Conservation (phyloP, 169 alveolate genomes). For the Cystoisospora suis region DNA sequence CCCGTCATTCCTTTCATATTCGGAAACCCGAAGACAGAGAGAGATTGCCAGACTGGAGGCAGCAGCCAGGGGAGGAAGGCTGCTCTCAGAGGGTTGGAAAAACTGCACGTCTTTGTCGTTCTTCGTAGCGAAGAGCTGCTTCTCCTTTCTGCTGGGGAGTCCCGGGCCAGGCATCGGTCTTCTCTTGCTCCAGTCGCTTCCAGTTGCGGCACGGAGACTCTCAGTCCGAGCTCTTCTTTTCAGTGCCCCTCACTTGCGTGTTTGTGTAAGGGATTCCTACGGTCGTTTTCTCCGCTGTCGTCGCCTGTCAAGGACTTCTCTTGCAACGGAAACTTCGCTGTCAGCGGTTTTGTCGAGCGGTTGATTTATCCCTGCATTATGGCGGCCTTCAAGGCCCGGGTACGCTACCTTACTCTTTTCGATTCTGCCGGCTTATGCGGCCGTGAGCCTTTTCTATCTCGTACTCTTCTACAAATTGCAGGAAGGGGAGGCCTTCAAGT, state of each 20-base stretch:
- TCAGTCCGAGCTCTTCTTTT: no score
- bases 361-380: neutral
- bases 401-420: conserved; percentile 12
- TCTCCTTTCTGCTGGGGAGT: neutral
- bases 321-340: neutral
- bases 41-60: neutral
- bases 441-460: neutral
- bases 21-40: neutral
- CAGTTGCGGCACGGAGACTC: no score
- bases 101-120: neutral
- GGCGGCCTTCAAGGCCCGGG: neutral
- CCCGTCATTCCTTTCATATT: neutral
- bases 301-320: neutral
- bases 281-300: neutral
- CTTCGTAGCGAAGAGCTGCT: neutral
- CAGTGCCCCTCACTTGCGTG: no score
- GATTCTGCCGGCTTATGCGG: conserved; percentile 16
- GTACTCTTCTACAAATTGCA: neutral
- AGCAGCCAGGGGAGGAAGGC: neutral
- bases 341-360: neutral
- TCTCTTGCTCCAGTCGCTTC: no score
- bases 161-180: neutral
- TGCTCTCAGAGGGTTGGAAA: no score
- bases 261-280: neutral
- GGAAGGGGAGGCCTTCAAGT: neutral